phyloP scores from a whole-genome alignment of 352 stramenopile genomes.

The Globisporangium sylvaticum region DNA sequence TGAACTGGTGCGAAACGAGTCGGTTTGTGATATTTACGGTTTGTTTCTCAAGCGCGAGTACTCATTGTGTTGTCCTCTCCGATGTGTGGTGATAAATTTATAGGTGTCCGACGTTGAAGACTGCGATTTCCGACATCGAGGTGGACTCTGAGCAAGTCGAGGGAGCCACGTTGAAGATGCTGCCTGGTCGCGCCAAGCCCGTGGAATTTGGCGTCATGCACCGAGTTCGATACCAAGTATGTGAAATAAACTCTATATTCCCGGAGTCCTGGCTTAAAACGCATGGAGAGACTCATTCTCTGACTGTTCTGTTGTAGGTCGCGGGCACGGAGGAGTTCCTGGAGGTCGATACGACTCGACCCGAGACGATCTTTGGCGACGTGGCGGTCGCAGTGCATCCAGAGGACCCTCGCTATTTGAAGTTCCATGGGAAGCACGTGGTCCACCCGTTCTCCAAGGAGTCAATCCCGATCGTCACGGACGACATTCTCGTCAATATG shows the following conservation, averaged over 20 bases:
- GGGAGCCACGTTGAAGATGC: slow-evolving; percentile 61
- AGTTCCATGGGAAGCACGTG: slow-evolving; percentile 94
- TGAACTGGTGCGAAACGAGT: slow-evolving; percentile 94
- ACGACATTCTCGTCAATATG: slow-evolving; percentile 98
- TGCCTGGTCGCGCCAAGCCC: slow-evolving; percentile 64
- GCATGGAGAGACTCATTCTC: neutral
- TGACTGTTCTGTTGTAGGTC: slow-evolving; percentile 22
- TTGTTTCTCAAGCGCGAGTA: neutral
- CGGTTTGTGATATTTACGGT: neutral
- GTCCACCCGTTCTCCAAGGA: slow-evolving; percentile 92
- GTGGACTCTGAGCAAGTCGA: slow-evolving; percentile 98
- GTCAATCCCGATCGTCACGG: slow-evolving; percentile 93
- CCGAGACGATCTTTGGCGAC: slow-evolving; percentile 99
- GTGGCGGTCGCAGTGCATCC: slow-evolving; percentile 97
- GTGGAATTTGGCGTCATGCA: slow-evolving; percentile 88
- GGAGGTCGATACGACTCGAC: slow-evolving; percentile 95
- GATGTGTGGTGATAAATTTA: neutral
- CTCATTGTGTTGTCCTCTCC: neutral
- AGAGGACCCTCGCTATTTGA: slow-evolving; percentile 91
- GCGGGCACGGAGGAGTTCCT: slow-evolving; percentile 68
- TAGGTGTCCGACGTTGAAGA: slow-evolving; percentile 91
- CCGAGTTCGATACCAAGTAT: slow-evolving; percentile 69
- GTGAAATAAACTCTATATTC: neutral
- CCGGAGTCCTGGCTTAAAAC: neutral
- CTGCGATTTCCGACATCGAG: slow-evolving; percentile 95